Evolutionary conservation across 192 early-diverging fungal species (phyloP).

Genomic region (Coemansia erecta): DNA sequence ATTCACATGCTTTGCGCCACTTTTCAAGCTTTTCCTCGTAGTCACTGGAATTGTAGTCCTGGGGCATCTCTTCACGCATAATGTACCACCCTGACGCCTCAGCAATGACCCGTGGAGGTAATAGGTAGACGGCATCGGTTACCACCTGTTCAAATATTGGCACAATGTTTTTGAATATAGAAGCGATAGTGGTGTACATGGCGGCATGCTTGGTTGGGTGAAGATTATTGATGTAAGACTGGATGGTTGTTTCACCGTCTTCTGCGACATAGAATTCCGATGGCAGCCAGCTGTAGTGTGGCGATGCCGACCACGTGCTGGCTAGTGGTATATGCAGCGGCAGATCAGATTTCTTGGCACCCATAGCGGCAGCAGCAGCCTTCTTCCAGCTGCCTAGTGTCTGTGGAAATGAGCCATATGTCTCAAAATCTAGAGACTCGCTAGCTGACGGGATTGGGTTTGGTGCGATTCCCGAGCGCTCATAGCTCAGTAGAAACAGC

Average conservation of each 20-base stretch:
- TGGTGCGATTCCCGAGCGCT: conserved; percentile 9
- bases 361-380: neutral
- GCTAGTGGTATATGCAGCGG: neutral
- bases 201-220: conserved; percentile 46
- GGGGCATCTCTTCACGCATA: neutral
- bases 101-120: neutral
- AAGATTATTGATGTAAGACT: conserved; percentile 69
- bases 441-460: neutral
- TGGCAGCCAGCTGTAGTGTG: conserved; percentile 61
- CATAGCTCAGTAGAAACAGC: conserved; percentile 22
- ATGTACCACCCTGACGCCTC: neutral
- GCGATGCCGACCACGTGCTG: conserved; percentile 1
- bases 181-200: conserved; percentile 45
- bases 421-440: neutral
- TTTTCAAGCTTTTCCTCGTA: conserved; percentile 11
- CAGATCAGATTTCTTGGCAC: no score
- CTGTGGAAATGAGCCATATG: neutral
- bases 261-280: conserved; percentile 51
- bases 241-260: conserved; percentile 34
- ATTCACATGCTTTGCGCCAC: neutral
- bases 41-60: neutral
- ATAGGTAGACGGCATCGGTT: conserved; percentile 9
- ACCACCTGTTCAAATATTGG: conserved; percentile 59
- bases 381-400: neutral
- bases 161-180: conserved; percentile 44